Base-by-base conservation (phyloP, 2,329 filamentous ascomycete species). In the Aspergillus fructus region DNA sequence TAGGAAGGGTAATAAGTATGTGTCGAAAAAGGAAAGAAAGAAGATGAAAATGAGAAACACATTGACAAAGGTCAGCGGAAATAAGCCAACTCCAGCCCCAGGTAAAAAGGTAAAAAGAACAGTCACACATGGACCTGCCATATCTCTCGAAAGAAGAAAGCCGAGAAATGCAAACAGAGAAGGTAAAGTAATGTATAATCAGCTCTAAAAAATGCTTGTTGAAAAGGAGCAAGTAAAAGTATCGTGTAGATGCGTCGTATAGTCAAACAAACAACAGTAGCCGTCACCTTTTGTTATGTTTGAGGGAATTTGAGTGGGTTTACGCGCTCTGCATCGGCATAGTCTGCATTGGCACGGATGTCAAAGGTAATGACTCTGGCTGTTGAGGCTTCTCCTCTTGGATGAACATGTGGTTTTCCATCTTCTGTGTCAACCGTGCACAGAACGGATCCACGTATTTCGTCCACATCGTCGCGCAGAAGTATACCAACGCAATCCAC, bases 401-500 rank as follows among this genome's bases (percentile, higher is more conserved):
- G 30, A 78, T 76, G 59, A 82, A 82, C 64, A 81, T 78, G 58
- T 66, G 69, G 52, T 76, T 76, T 61, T 82, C 80, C 58, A 83
- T 61, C 70, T 74, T 78, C 61, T 77, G 74, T 4, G 80, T 81
- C 33, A 78, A 67, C 53, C 72, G 71, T 0, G 80, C 81, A 61
- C 81, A 83, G 58, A 77, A 75, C 3, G 76, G 74, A 62, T 83
- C 80, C 19, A 83, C 79, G 63, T 81, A 81, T 19, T 72, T 77
- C 30, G 80, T 83, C 81, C 81, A 83, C 52, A 80, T 68, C 59
- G 77, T 75, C 0, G 80, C 81, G 17, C 76, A 73, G 1, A 73
- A 68, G 65, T 83, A 83, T 2, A 81, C 76, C 23, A 82, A 60
- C 1, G 60, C 67, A 41, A 81, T 75, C 70, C 80, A 83, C 6